Percentiles rank a stretch among this genome's conserved stretches.
Evolutionary conservation across 768 basidiomycete species (phyloP).

Genomic region (Boletus rubropictus): DNA sequence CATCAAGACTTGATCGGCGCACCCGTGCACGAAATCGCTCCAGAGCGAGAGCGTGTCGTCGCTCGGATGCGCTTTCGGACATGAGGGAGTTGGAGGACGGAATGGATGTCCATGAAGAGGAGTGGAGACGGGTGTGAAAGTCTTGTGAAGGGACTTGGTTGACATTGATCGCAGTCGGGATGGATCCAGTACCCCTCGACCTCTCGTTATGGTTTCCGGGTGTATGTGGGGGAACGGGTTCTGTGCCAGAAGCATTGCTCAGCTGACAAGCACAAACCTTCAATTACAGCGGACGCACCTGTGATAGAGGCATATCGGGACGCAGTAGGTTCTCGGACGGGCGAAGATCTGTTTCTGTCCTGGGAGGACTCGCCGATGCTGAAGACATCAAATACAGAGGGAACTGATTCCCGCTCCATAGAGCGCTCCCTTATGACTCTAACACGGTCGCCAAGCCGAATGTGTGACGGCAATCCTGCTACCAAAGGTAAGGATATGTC

Average conservation of each 20-base stretch:
- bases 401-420: slow-evolving; percentile 19
- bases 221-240: slow-evolving; percentile 14
- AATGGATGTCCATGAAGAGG: slow-evolving; percentile 29
- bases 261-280: neutral
- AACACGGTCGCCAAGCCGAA: slow-evolving; percentile 9
- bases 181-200: slow-evolving; percentile 13
- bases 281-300: slow-evolving; percentile 7
- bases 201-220: slow-evolving; percentile 10
- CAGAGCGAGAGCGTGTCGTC: slow-evolving; percentile 35
- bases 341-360: slow-evolving; percentile 12
- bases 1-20: slow-evolving; percentile 20
- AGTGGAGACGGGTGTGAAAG: slow-evolving; percentile 15
- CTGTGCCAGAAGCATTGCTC: slow-evolving; percentile 10
- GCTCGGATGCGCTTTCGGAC: slow-evolving; percentile 41
- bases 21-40: slow-evolving; percentile 29
- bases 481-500: neutral
- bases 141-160: slow-evolving; percentile 12
- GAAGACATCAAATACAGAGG: slow-evolving; percentile 29
- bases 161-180: slow-evolving; percentile 1
- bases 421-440: slow-evolving; percentile 22
- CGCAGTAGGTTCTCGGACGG: slow-evolving; percentile 7
- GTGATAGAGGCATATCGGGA: slow-evolving; percentile 9
- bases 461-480: slow-evolving; percentile 4
- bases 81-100: slow-evolving; percentile 38
- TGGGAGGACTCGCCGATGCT: slow-evolving; percentile 20